Evolutionary conservation across 129 eudicot species (phyloP).

Genomic region (Mikania micrantha): DNA sequence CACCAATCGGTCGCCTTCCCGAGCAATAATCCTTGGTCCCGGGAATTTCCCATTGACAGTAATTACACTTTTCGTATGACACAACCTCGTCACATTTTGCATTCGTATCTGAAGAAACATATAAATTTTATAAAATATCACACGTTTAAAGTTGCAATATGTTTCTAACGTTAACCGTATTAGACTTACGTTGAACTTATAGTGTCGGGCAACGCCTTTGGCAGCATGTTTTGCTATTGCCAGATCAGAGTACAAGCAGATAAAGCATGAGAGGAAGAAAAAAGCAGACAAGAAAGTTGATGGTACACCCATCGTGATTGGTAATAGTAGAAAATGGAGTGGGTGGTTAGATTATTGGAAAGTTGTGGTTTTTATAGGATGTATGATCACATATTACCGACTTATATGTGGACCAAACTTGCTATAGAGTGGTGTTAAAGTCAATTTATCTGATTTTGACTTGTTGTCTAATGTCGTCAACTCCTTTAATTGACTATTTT

Average conservation of each 20-base stretch:
- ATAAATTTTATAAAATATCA: neutral
- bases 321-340: neutral
- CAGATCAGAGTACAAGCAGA: slow-evolving; percentile 23
- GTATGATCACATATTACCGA: slow-evolving; percentile 29
- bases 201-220: slow-evolving; percentile 37
- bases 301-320: slow-evolving; percentile 26
- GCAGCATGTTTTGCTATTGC: slow-evolving; percentile 28
- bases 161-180: neutral
- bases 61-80: slow-evolving; percentile 53
- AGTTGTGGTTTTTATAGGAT: slow-evolving; percentile 26
- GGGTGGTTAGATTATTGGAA: neutral
- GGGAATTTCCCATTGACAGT: slow-evolving; percentile 65
- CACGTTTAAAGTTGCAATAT: neutral
- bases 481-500: slow-evolving; percentile 12
- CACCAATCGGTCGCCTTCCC: slow-evolving; percentile 61
- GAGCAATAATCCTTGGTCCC: slow-evolving; percentile 53
- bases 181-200: slow-evolving; percentile 50
- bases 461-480: neutral
- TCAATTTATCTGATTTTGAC: slow-evolving; percentile 32
- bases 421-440: slow-evolving; percentile 46
- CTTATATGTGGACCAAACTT: slow-evolving; percentile 24
- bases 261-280: slow-evolving; percentile 23
- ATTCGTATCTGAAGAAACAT: slow-evolving; percentile 37
- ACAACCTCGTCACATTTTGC: slow-evolving; percentile 61
- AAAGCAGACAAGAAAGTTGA: slow-evolving; percentile 18